Base-by-base conservation (phyloP, 2,329 filamentous ascomycete species). In the Phyllosticta citriasiana region DNA sequence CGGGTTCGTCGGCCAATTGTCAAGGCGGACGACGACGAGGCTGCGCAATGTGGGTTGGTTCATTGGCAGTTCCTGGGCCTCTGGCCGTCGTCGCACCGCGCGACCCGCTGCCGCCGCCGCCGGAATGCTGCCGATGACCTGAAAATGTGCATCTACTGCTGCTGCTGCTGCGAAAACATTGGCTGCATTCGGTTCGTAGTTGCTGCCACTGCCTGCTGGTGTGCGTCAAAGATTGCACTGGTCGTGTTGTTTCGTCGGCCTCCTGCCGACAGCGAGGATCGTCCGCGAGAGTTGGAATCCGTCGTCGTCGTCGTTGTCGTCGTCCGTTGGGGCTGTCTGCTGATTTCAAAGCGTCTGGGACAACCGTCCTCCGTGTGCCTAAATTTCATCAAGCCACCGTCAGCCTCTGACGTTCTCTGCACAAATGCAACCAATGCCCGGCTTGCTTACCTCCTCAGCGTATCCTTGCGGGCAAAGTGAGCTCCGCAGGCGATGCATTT, bases 291-390 rank as follows among this genome's bases (percentile, higher is more conserved):
- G 40, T 19, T 47, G 40, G 40, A n/a, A n/a, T 16, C 40, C 6
- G 40, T 47, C 19, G 19, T 22, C 19, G 19, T 22, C 19, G 19
- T 22, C 19, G 19, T n/a, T n/a, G n/a, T 22, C 19, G 19, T 22
- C 40, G 40, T 47, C 40, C 53, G n/a, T 27, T 52, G 53, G 9
- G 59, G 33, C 54, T 52, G 61, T 50, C 35, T 61, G 22, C 19
- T 54, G 58, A 61, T 55, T 4, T 60, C 61, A 26, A 57, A 61
- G 33, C 88, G 80, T 67, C 84, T 87, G 12, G 87, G 82, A 70
- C 88, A 91, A 14, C 88, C 88, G 67, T 91, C 88, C 72, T 88
- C 86, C 78, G 88, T 85, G 67, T 92, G 88, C 69, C 88, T 91
- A 57, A 22, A 22, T 50, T 57, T 55, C 16, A 50, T 55, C 16